A percentile compares a stretch with the other conserved stretches of the same genome.
Evolutionary conservation across 129 eudicot genomes (phyloP).

Genomic region (Oenanthe sinensis): DNA sequence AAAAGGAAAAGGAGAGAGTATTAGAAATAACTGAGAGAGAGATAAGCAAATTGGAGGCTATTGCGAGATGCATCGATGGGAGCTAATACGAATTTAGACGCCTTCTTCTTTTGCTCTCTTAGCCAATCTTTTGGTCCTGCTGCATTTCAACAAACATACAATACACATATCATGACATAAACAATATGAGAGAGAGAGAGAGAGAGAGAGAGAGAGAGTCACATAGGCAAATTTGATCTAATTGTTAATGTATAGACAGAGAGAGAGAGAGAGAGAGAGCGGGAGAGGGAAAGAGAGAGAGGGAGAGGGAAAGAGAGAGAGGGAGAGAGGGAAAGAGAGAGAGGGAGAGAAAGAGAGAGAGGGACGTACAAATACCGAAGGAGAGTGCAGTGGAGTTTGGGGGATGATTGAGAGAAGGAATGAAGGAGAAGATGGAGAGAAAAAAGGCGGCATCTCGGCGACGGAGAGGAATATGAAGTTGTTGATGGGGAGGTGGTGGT

Average conservation of each 20-base stretch:
- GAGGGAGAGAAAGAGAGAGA: slow-evolving; percentile 3
- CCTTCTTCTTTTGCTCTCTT: slow-evolving; percentile 86
- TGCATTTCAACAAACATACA: slow-evolving; percentile 22
- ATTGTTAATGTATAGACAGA: background rate
- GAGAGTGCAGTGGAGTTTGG: slow-evolving; percentile 50
- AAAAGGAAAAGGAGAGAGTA: background rate
- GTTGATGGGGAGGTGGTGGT: background rate
- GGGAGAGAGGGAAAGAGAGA: background rate
- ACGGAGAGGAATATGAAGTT: slow-evolving; percentile 18
- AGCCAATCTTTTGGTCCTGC: slow-evolving; percentile 99
- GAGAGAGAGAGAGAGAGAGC: background rate
- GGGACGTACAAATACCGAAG: slow-evolving; percentile 58
- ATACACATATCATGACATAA: background rate
- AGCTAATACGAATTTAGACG: slow-evolving; percentile 68
- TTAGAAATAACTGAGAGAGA: slow-evolving; percentile 37
- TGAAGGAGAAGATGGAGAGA: slow-evolving; percentile 33
- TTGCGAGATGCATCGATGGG: slow-evolving; percentile 85
- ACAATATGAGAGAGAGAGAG: too few relatives aligned
- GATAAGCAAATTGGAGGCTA: slow-evolving; percentile 58
- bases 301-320: background rate
- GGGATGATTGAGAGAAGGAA: slow-evolving; percentile 38
- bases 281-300: too few relatives aligned
- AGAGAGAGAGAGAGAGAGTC: background rate
- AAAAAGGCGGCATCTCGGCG: slow-evolving; percentile 49
- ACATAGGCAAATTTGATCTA: too few relatives aligned